Evolutionary conservation across 129 eudicot species (phyloP).

Genomic region (sunflower (Helianthus annuus)): DNA sequence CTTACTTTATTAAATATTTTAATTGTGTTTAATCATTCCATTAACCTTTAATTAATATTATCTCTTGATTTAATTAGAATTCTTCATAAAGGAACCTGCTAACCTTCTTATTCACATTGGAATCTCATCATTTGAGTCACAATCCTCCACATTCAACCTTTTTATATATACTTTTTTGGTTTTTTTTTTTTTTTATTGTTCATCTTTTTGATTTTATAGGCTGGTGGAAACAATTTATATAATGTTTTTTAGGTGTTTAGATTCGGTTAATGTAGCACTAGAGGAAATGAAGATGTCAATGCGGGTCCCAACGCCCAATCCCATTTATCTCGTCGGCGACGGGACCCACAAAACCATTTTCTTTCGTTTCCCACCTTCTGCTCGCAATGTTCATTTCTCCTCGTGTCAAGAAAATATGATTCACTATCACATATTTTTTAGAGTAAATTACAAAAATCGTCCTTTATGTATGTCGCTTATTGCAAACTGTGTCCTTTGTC

Average conservation of each 20-base stretch:
- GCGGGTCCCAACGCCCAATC: neutral
- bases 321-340: neutral
- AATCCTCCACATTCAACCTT: conserved; percentile 48
- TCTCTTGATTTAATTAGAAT: conserved; percentile 31
- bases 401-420: neutral
- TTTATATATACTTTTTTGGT: neutral
- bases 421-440: conserved; percentile 1
- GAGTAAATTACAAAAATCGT: too few relatives aligned
- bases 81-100: conserved; percentile 42
- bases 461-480: too few relatives aligned
- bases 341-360: conserved; percentile 10
- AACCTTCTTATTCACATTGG: conserved; percentile 48
- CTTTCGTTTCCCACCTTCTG: neutral
- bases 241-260: conserved; percentile 12
- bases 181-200: conserved; percentile 21
- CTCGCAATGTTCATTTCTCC: neutral
- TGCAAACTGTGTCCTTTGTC: too few relatives aligned
- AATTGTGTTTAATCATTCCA: conserved; percentile 35
- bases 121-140: conserved; percentile 56
- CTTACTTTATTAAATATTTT: conserved; percentile 18
- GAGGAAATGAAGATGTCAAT: conserved; percentile 1
- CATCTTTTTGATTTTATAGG: conserved; percentile 24
- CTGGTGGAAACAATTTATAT: neutral
- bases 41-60: conserved; percentile 35
- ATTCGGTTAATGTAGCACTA: neutral